Evolutionary conservation across 2,329 filamentous ascomycete species (phyloP), one percentile per base, ranked within the genome.

Genomic region (Fusarium torreyae): DNA sequence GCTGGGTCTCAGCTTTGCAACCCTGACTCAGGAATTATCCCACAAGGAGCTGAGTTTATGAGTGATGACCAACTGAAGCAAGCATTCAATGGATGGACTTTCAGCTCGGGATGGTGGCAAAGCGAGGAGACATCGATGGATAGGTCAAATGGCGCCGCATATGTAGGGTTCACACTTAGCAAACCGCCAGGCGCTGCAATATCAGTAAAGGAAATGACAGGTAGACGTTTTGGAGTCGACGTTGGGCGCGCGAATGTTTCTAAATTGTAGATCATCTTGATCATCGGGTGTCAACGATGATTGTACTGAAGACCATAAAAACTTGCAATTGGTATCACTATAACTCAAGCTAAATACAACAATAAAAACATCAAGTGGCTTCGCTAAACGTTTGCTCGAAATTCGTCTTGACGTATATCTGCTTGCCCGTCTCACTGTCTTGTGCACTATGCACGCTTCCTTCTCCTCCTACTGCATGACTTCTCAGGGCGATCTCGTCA

Each of bases 371-470:
- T 49, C 52, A 38, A 15, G 50, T 31, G 17, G 22, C 9, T 11
- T 65, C 24, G 14, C 43, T 50, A 44, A 65, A 40, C 1, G 57
- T 36, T 20, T 65, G 62, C 31, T 65, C 60, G 2, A 65, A 60
- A 15, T 59, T 46, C 10, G 60, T 65, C 42, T 60, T 65, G 31
- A 65, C 53, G 24, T 48, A 44, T 24, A 65, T 65, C 20, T 66
- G 53, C n/a, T 26, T 4, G 18, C 36, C 46, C 2, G 13, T 3
- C 7, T 65, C 62, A n/a, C 46, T 60, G 1, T 42, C 60, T 3
- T 26, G 34, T 13, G 14, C 22, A 5, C 60, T 65, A 14, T 57
- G 31, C 7, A 65, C 5, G 7, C 60, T 65, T 6, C 60, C 60
- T 26, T 48, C 60, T 0, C 62, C 60, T 5, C 53, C 60, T 1